Evolutionary conservation across 2,329 filamentous ascomycete genomes (phyloP).

Genomic region (Furcasterigmium sp.): DNA sequence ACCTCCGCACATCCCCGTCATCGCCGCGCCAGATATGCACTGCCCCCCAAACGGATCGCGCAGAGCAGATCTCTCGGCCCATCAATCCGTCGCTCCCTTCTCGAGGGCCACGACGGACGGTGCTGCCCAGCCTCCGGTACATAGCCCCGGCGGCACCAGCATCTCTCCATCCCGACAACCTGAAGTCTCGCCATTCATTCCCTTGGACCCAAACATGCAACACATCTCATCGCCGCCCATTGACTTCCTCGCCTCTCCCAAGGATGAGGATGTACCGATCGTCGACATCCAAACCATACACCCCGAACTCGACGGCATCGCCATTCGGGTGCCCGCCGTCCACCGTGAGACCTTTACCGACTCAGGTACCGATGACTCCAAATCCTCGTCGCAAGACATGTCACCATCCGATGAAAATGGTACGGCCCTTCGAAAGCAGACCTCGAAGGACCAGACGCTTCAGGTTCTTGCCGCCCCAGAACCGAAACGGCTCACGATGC

Average conservation of each 20-base stretch:
- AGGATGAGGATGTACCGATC: constrained; percentile 32
- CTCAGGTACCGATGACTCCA: constrained; percentile 18
- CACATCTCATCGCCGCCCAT: constrained; percentile 25
- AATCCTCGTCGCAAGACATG: constrained; percentile 18
- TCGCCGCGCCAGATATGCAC: not conserved
- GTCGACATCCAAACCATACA: constrained; percentile 56
- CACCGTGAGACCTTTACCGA: constrained; percentile 47
- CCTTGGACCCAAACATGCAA: constrained; percentile 40
- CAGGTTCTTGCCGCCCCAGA: constrained; percentile 42
- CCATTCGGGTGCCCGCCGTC: constrained; percentile 48
- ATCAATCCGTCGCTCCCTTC: constrained; percentile 9
- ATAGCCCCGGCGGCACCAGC: constrained; percentile 22
- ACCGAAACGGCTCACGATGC: constrained; percentile 49
- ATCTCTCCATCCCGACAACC: constrained; percentile 26
- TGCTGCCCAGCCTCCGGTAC: constrained; percentile 3
- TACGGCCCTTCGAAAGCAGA: constrained; percentile 20
- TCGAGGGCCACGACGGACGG: not conserved
- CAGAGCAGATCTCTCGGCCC: not conserved
- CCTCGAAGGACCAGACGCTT: constrained; percentile 36
- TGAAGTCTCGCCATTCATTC: constrained; percentile 29
- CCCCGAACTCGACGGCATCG: constrained; percentile 54
- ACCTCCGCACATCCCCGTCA: not conserved
- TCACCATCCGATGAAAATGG: constrained; percentile 19
- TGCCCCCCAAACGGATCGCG: not conserved
- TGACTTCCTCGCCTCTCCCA: constrained; percentile 28